These are phyloP conservation scores for Triticum urartu DNA, from an alignment of 176 grass and related monocot species.

Conservation along the genomic window DNA sequence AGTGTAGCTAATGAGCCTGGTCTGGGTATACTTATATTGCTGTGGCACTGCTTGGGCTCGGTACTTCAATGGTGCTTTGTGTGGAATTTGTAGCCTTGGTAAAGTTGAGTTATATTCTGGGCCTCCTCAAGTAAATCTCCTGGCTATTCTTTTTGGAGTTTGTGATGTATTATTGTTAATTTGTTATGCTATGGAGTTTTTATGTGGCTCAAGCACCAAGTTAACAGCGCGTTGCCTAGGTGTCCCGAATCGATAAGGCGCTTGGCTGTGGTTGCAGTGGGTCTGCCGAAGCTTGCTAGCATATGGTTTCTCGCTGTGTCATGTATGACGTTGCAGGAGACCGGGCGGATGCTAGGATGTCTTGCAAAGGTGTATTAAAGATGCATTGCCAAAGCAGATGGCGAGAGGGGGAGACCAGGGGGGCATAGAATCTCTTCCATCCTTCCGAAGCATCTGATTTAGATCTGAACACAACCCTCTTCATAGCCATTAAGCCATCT, in stretches of 20 bases:
- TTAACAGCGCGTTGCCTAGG: neutral
- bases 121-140: neutral
- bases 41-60: neutral
- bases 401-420: neutral
- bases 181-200: neutral
- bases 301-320: neutral
- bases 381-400: neutral
- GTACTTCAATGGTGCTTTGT: constrained; percentile 1
- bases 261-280: neutral
- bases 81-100: neutral
- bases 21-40: neutral
- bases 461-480: neutral
- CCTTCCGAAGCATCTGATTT: neutral
- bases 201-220: constrained; percentile 15
- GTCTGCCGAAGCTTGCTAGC: neutral
- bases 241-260: neutral
- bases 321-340: neutral
- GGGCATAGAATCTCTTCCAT: neutral
- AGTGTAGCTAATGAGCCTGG: constrained; percentile 1
- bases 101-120: neutral
- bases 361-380: neutral
- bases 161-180: neutral
- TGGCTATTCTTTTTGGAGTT: constrained; percentile 11
- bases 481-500: neutral
- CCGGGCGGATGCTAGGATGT: neutral